A percentile compares a stretch with the other conserved stretches of the same genome.
phyloP scores from a whole-genome alignment of 2,329 filamentous ascomycete species.

The Endothia cerciana region DNA sequence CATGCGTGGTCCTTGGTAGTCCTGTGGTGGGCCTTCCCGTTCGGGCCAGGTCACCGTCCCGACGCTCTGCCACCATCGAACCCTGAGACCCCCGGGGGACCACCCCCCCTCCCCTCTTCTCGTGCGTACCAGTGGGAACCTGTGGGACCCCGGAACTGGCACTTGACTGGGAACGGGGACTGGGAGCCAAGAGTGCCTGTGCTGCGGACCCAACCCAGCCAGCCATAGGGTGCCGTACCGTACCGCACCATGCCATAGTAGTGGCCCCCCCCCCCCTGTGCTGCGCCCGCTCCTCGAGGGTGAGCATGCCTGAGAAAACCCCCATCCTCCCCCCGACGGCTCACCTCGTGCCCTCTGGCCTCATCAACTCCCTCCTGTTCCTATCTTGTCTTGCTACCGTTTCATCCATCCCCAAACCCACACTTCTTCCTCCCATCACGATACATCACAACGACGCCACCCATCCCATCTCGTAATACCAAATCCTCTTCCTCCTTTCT shows the following conservation, averaged over 20 bases:
- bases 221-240: too few species aligned
- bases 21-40: slow-evolving; percentile 12
- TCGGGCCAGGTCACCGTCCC: slow-evolving; percentile 13
- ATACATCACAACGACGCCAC: slow-evolving; percentile 6
- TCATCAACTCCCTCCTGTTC: slow-evolving; percentile 14
- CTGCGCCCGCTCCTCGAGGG: slow-evolving; percentile 3
- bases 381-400: slow-evolving; percentile 1
- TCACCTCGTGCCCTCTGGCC: slow-evolving; percentile 12
- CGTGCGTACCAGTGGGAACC: not conserved
- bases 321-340: slow-evolving; percentile 6
- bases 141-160: not conserved
- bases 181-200: not conserved
- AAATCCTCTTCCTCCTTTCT: not conserved
- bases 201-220: too few species aligned
- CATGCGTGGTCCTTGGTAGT: not conserved
- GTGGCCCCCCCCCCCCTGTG: slow-evolving; percentile 2
- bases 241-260: too few species aligned
- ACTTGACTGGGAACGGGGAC: not conserved
- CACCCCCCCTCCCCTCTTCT: not conserved
- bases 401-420: slow-evolving; percentile 1
- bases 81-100: not conserved
- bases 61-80: slow-evolving; percentile 9
- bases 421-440: slow-evolving; percentile 1
- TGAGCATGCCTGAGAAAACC: slow-evolving; percentile 14
- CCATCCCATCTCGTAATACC: not conserved